These are phyloP conservation scores for Fraxinus quadrangulata DNA, from an alignment of 257 asterid species.

Conservation along the genomic window DNA sequence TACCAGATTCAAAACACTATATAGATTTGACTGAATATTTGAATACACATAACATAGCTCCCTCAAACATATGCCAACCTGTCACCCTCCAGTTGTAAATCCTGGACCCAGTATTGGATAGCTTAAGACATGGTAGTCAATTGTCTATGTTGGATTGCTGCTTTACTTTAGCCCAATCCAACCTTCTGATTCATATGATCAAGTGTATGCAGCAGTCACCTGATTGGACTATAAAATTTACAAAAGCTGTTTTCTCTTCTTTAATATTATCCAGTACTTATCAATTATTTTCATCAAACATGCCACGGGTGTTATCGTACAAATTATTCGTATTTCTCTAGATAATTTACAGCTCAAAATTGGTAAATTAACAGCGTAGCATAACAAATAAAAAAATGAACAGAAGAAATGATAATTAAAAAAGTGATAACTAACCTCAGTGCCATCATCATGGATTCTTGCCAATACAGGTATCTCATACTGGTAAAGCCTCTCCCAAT, in stretches of 20 bases:
- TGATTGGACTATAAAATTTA: no score
- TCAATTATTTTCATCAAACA: no score
- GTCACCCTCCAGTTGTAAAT: background rate
- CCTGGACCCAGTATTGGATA: background rate
- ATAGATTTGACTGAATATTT: background rate
- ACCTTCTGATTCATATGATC: background rate
- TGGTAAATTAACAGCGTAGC: conserved; percentile 2
- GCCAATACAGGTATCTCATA: conserved; percentile 95
- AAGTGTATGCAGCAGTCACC: background rate
- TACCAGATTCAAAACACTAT: background rate
- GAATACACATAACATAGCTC: background rate
- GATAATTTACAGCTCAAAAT: background rate
- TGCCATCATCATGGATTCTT: conserved; percentile 68
- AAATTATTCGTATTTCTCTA: no score
- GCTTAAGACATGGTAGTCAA: background rate
- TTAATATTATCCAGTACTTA: no score
- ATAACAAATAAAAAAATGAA: conserved; percentile 14
- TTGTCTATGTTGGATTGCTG: background rate
- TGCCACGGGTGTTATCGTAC: no score
- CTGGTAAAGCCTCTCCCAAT: conserved; percentile 92
- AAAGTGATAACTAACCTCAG: conserved; percentile 55
- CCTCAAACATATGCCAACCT: background rate
- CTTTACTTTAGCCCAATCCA: background rate
- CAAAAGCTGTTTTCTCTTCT: no score
- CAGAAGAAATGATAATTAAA: background rate